phyloP scores from a whole-genome alignment of 768 basidiomycete genomes.

The Rubroboletus satanas region DNA sequence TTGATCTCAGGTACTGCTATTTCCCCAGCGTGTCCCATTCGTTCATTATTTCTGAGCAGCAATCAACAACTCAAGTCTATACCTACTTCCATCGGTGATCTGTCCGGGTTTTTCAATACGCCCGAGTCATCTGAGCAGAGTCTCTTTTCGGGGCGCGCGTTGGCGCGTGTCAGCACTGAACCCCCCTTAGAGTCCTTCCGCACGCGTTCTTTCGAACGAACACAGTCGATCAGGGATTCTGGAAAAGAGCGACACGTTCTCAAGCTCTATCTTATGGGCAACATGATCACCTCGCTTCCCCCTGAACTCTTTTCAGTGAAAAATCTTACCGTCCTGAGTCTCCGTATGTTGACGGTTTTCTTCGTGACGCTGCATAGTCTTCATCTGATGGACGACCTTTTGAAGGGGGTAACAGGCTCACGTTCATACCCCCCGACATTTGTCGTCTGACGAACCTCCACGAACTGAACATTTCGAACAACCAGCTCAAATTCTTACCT shows the following conservation, averaged over 20 bases:
- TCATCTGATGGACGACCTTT: neutral
- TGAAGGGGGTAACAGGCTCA: conserved; percentile 55
- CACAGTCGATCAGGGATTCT: conserved; percentile 26
- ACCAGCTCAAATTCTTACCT: conserved; percentile 56
- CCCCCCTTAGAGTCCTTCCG: conserved; percentile 24
- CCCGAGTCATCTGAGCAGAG: conserved; percentile 34
- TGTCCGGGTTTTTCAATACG: conserved; percentile 45
- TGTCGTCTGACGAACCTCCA: conserved; percentile 47
- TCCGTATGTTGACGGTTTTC: conserved; percentile 45
- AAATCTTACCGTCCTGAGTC: conserved; percentile 56
- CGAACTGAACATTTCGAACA: conserved; percentile 60
- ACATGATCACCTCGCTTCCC: conserved; percentile 53
- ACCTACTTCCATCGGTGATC: conserved; percentile 43
- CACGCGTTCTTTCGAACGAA: conserved; percentile 24
- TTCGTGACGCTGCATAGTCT: neutral
- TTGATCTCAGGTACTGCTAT: conserved; percentile 51
- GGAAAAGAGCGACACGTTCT: conserved; percentile 48
- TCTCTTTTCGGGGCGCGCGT: conserved; percentile 21
- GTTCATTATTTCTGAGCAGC: conserved; percentile 28
- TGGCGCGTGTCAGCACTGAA: conserved; percentile 36
- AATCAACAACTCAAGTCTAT: conserved; percentile 44
- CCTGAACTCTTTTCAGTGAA: conserved; percentile 52
- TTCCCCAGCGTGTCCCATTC: conserved; percentile 5
- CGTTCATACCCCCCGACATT: conserved; percentile 61
- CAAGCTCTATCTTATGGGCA: conserved; percentile 53